phyloP scores from a whole-genome alignment of 2,329 filamentous ascomycete species.

The Fusarium sarcochroum region DNA sequence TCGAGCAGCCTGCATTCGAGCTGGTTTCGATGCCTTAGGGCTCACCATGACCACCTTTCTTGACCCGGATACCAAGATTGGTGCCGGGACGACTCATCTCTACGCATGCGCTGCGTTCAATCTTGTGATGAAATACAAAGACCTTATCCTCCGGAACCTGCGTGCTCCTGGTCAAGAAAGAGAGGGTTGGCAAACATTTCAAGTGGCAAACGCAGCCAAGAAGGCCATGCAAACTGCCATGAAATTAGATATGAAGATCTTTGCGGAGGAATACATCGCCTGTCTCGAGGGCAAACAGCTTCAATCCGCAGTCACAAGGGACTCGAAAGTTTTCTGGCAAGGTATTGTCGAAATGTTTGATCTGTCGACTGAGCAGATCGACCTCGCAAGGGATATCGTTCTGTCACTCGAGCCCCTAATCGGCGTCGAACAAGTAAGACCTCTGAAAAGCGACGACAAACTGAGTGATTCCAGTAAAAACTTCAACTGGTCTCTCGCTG shows the following conservation, averaged over 20 bases:
- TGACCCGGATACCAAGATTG: constrained; percentile 59
- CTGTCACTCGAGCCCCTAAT: constrained; percentile 78
- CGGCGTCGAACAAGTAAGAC: constrained; percentile 80
- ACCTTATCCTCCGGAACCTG: constrained; percentile 65
- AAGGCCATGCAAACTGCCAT: constrained; percentile 68
- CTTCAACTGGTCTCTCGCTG: constrained; percentile 81
- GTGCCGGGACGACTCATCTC: constrained; percentile 68
- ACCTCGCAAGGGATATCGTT: constrained; percentile 81
- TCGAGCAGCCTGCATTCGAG: constrained; percentile 72
- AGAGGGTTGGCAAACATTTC: constrained; percentile 58
- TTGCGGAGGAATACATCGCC: constrained; percentile 64
- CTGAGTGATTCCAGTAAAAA: constrained; percentile 62
- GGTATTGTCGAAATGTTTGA: constrained; percentile 79
- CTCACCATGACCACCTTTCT: constrained; percentile 71
- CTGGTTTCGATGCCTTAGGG: constrained; percentile 73
- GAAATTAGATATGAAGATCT: constrained; percentile 60
- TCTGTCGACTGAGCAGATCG: constrained; percentile 77
- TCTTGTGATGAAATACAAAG: constrained; percentile 73
- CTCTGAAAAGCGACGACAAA: constrained; percentile 61
- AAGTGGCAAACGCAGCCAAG: constrained; percentile 61
- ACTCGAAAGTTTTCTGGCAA: constrained; percentile 67
- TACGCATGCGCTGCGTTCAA: constrained; percentile 77
- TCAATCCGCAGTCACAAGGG: constrained; percentile 76
- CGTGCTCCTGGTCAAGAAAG: constrained; percentile 45
- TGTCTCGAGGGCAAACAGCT: constrained; percentile 73